Base-by-base conservation (phyloP, 1,139 yeast genomes). In the Hemisphaericaspora lyxosophila region DNA sequence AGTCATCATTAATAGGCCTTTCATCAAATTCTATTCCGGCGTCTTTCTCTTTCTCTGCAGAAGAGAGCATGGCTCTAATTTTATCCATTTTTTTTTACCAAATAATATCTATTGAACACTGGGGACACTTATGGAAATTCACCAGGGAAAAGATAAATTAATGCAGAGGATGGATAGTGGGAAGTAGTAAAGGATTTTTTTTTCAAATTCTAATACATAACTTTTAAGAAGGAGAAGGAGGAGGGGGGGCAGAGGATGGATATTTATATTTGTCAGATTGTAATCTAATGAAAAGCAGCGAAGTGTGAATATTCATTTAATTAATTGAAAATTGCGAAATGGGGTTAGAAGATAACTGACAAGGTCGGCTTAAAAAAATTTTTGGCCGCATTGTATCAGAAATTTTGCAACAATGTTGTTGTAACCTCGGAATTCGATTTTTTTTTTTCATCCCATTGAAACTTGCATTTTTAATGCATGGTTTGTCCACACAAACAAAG, bases 1-100 rank as follows among this genome's bases (percentile, higher is more conserved):
- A 47, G 35, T 59, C 64, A 29, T 56, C 61, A 18, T 43, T 34
- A 22, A 37, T 38, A 18, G 35, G 30, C 7, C 33, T 33, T 14
- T 41, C 42, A 18, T 41, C 38, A 9, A 39, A 39, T 8, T 35
- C 38, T 4, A 31, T 25, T 16, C 32, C 38, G 12, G 34, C n/a
- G 19, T 36, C 30, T 34, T 38, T 24, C 38, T 26, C 14, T 13
- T 43, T 29, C 24, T 42, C 36, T n/a, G n/a, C n/a, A 35, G 49
- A 31, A 27, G 38, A 36, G 25, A 55, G 43, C 6, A 47, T 24
- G 25, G 40, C 23, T 42, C 39, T 55, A 29, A 54, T 48, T 40
- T 49, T 55, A 16, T 54, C 56, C 60, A 55, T 55, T 16, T 24
- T 36, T 28, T n/a, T 17, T 14, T 13, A 13, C 6, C 2, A 3